Evolutionary conservation across 1,284 basidiomycete species (phyloP), one percentile per base, ranked within the genome.

Genomic region (Stereum hirsutum): DNA sequence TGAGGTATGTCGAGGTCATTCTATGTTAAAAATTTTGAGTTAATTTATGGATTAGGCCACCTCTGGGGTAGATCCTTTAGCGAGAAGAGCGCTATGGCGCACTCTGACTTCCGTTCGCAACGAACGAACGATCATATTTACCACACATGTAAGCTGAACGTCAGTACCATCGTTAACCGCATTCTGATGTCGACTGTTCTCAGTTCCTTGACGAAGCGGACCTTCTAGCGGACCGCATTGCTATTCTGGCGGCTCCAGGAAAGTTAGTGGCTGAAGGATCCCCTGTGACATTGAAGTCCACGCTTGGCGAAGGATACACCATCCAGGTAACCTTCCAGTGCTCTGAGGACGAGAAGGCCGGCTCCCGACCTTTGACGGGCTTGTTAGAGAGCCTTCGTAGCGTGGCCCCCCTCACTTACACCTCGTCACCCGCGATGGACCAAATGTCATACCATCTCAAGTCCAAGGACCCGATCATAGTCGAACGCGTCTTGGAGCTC

Each of bases 141-240:
- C 81, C 0, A 85, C 81, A 1, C 82, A 86, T 57, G 76, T 76
- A 51, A 47, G 73, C 57, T 7, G 28, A 24, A 21, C 17, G 45
- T 23, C 37, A 34, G 3, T 17, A 4, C 21, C 42, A 14, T 27
- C 19, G 40, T 32, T 45, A 42, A 14, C 41, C 47, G 12, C 49
- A 11, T 14, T 33, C 35, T 37, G 30, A 14, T 30, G 15, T 50
- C 4, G 17, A 38, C 12, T 23, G 32, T 21, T 32, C 23, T 15
- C 50, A 78, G 72, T 84, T 88, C 60, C 67, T 89, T 4, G 87
- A 90, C 51, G 86, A 90, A 61, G 85, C 85, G 0, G 87, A 89
- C 55, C 66, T 89, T 12, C 64, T 90, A 7, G 87, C 78, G 0
- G 86, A 89, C 51, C 67, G 75, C 10, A 84, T 90, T 39, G 81